Conservation (phyloP, 2,329 filamentous ascomycete species). For the Cladorrhinum sp. region DNA sequence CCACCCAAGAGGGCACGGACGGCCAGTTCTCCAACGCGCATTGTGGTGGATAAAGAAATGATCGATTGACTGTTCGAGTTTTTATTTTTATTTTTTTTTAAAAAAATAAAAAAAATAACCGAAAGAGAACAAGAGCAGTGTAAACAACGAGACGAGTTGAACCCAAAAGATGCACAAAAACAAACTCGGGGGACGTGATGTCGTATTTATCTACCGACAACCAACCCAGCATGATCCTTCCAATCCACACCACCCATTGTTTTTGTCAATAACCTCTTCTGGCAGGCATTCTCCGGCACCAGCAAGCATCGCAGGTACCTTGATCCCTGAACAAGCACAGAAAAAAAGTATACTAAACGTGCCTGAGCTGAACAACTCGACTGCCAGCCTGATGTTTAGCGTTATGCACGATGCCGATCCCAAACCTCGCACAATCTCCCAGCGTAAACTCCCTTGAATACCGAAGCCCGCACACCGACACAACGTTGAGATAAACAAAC, state of each 20-base stretch:
- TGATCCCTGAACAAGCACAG: background rate
- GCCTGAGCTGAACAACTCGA: background rate
- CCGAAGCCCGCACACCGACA: background rate
- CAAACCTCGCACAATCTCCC: too few relatives aligned
- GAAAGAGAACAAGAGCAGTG: background rate
- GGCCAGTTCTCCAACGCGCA: background rate
- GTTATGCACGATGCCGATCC: too few relatives aligned
- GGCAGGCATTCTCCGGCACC: too few relatives aligned
- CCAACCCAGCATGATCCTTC: too few relatives aligned
- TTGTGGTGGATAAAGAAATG: background rate
- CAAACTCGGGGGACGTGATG: background rate
- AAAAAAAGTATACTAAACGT: background rate
- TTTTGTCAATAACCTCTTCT: too few relatives aligned
- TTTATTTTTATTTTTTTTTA: too few relatives aligned
- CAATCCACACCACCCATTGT: too few relatives aligned
- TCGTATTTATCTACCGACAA: background rate
- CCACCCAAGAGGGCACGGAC: background rate
- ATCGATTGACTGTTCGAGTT: too few relatives aligned
- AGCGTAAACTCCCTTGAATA: too few relatives aligned
- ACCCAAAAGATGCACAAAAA: background rate
- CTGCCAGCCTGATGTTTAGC: background rate
- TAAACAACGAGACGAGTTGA: background rate
- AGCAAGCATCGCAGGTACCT: background rate
- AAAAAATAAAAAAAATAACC: background rate
- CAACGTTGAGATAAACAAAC: background rate